These are phyloP conservation scores for Skeletonema menzelii DNA, from an alignment of 108 stramenopile species.

Conservation along the genomic window DNA sequence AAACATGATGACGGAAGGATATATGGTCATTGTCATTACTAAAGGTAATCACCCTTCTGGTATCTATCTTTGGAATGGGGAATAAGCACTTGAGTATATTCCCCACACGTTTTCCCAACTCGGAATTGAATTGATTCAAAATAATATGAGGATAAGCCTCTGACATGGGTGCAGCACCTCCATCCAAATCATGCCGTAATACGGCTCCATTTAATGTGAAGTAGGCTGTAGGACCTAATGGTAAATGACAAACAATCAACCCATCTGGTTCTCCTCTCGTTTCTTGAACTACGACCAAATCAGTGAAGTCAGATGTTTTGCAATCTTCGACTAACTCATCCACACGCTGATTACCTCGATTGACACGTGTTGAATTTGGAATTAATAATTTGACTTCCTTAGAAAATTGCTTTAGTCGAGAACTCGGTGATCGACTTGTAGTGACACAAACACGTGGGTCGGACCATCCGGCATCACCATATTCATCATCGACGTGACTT, in stretches of 20 bases:
- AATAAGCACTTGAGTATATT: slow-evolving; percentile 95
- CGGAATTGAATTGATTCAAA: slow-evolving; percentile 82
- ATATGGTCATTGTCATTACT: slow-evolving; percentile 95
- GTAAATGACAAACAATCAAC: slow-evolving; percentile 96
- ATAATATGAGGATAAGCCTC: slow-evolving; percentile 96
- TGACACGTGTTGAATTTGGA: slow-evolving; percentile 94
- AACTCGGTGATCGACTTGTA: slow-evolving; percentile 92
- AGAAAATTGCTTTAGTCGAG: slow-evolving; percentile 96
- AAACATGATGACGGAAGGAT: slow-evolving; percentile 98
- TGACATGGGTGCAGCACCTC: slow-evolving; percentile 92
- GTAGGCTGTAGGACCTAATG: slow-evolving; percentile 97
- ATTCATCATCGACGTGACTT: slow-evolving; percentile 95
- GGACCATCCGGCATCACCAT: slow-evolving; percentile 88
- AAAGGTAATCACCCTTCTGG: slow-evolving; percentile 94
- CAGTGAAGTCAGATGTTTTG: slow-evolving; percentile 92
- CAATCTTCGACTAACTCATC: slow-evolving; percentile 93
- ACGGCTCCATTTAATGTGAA: slow-evolving; percentile 92
- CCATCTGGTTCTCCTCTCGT: slow-evolving; percentile 99
- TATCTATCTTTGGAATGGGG: slow-evolving; percentile 91
- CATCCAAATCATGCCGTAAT: slow-evolving; percentile 95
- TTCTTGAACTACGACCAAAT: slow-evolving; percentile 96
- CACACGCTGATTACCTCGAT: slow-evolving; percentile 94
- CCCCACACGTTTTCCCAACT: slow-evolving; percentile 88
- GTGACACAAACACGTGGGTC: slow-evolving; percentile 97
- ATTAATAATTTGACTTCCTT: slow-evolving; percentile 97